Percentiles rank a stretch among this genome's conserved stretches.
Conservation (phyloP, 192 early-diverging fungal species). For the Backusella mclennaniae region DNA sequence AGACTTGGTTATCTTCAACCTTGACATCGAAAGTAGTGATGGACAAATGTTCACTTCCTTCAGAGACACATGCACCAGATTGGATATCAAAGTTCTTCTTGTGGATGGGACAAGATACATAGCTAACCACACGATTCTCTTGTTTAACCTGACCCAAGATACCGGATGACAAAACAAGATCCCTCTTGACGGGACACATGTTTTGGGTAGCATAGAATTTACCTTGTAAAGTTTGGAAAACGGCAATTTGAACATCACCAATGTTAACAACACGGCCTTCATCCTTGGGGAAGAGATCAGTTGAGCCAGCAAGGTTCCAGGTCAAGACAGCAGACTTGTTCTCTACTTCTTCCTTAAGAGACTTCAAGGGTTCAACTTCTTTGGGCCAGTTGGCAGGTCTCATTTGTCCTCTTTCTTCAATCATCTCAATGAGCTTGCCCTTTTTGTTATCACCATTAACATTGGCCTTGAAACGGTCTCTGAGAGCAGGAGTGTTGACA, state of each 20-base stretch:
- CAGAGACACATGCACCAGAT: slow-evolving; percentile 48
- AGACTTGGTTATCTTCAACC: slow-evolving; percentile 43
- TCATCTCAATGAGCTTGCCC: slow-evolving; percentile 48
- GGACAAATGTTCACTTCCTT: slow-evolving; percentile 38
- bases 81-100: slow-evolving; percentile 57
- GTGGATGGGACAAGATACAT: slow-evolving; percentile 69
- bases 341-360: slow-evolving; percentile 19
- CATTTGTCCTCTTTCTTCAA: slow-evolving; percentile 61
- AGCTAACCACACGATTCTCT: slow-evolving; percentile 35
- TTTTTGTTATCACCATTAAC: slow-evolving; percentile 51
- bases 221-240: slow-evolving; percentile 45
- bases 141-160: slow-evolving; percentile 47
- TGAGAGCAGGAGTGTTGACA: slow-evolving; percentile 53
- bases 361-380: slow-evolving; percentile 23
- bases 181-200: slow-evolving; percentile 77
- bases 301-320: slow-evolving; percentile 42
- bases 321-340: slow-evolving; percentile 1
- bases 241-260: slow-evolving; percentile 65
- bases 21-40: slow-evolving; percentile 62
- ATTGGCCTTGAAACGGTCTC: slow-evolving; percentile 61
- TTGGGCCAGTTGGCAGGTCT: slow-evolving; percentile 65
- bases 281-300: slow-evolving; percentile 43
- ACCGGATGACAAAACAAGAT: slow-evolving; percentile 62
- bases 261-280: slow-evolving; percentile 51
- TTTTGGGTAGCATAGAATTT: slow-evolving; percentile 73